A percentile compares a stretch with the other conserved stretches of the same genome.
phyloP scores from a whole-genome alignment of 2,329 filamentous ascomycete species.

The Dryadomyces sulphureus region DNA sequence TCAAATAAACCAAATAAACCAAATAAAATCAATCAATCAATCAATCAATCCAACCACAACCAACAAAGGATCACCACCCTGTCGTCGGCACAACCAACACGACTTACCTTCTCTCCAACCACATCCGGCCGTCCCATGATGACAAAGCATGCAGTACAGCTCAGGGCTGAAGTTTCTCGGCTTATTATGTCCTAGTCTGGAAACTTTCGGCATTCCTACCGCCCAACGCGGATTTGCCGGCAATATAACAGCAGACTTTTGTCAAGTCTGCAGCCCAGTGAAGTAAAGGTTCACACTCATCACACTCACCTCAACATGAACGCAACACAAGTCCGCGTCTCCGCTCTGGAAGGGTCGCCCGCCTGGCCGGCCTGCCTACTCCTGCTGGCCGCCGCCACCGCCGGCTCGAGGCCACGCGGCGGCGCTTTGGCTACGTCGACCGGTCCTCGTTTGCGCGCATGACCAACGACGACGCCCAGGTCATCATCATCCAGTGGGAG shows the following conservation, averaged over 20 bases:
- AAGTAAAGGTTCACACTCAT: too few relatives aligned
- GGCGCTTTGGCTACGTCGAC: slow-evolving; percentile 18
- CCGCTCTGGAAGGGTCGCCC: not conserved
- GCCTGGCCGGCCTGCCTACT: not conserved
- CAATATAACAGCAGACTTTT: too few relatives aligned
- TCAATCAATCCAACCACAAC: not conserved
- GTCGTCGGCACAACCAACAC: too few relatives aligned
- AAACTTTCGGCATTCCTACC: too few relatives aligned
- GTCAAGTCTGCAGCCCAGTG: too few relatives aligned
- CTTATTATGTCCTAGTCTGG: too few relatives aligned
- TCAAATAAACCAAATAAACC: not conserved
- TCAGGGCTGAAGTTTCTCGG: too few relatives aligned
- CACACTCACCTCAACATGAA: too few relatives aligned
- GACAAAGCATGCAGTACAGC: too few relatives aligned
- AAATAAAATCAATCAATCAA: not conserved
- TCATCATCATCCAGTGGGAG: slow-evolving; percentile 23
- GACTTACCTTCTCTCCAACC: too few relatives aligned
- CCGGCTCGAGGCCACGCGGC: slow-evolving; percentile 18
- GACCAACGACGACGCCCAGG: slow-evolving; percentile 29
- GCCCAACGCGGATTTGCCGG: too few relatives aligned
- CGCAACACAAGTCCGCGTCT: not conserved
- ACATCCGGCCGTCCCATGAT: too few relatives aligned
- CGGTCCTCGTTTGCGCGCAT: slow-evolving; percentile 23
- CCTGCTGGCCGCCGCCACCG: slow-evolving; percentile 10
- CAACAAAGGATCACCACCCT: not conserved